Conservation (phyloP, 768 basidiomycete genomes). For the Trametes meyenii region DNA sequence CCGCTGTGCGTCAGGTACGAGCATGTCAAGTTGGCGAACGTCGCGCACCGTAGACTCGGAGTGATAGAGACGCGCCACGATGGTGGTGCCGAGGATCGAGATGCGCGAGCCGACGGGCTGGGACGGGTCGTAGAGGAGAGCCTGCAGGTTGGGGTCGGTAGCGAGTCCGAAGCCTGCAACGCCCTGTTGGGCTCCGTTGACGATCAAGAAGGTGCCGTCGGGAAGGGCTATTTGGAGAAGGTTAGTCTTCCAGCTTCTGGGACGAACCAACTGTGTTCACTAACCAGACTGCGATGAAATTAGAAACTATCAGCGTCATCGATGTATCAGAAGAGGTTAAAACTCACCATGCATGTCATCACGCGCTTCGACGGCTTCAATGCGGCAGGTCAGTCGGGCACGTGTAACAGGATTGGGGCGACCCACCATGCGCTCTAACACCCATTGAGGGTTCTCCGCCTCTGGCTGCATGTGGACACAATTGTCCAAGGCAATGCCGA, state of each 20-base stretch:
- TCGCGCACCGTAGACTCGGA: slow-evolving; percentile 59
- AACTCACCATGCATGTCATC: slow-evolving; percentile 67
- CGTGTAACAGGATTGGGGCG: background rate
- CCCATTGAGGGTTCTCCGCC: slow-evolving; percentile 61
- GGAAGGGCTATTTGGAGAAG: slow-evolving; percentile 49
- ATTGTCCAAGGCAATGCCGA: slow-evolving; percentile 61
- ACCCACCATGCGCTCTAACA: slow-evolving; percentile 77
- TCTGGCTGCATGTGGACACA: slow-evolving; percentile 75
- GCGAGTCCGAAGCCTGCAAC: slow-evolving; percentile 76
- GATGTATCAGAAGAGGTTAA: background rate
- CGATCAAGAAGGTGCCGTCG: slow-evolving; percentile 74
- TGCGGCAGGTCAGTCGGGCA: background rate
- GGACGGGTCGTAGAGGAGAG: slow-evolving; percentile 71
- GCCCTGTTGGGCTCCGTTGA: slow-evolving; percentile 74
- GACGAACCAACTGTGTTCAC: background rate
- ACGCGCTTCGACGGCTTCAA: slow-evolving; percentile 65
- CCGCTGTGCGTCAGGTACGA: background rate
- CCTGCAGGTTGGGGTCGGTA: slow-evolving; percentile 60
- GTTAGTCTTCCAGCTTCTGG: background rate
- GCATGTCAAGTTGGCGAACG: background rate
- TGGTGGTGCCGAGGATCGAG: slow-evolving; percentile 67
- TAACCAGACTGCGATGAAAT: slow-evolving; percentile 10
- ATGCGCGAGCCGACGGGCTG: slow-evolving; percentile 61
- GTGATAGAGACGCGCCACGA: slow-evolving; percentile 77
- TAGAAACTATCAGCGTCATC: background rate